A percentile compares a stretch with the other conserved stretches of the same genome.
These are phyloP conservation scores for Heritiera fomes DNA, from an alignment of 345 rosid species.

Conservation along the genomic window DNA sequence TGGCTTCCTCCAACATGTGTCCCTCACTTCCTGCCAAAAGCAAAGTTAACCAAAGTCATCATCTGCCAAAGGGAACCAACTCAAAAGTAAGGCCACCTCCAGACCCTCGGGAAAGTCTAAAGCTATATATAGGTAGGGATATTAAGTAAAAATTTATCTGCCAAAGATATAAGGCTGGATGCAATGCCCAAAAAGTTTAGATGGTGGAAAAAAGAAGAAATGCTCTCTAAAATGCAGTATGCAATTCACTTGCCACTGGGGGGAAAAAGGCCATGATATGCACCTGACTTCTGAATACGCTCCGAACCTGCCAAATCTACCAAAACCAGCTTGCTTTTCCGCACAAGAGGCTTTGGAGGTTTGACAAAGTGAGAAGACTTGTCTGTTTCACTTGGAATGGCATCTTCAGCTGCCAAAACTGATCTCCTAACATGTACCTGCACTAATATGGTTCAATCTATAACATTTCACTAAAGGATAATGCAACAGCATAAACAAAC, in stretches of 20 bases:
- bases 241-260: neutral
- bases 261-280: conserved; percentile 13
- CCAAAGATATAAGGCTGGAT: neutral
- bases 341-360: conserved; percentile 71
- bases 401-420: conserved; percentile 58
- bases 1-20: conserved; percentile 87
- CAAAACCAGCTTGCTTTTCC: conserved; percentile 86
- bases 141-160: neutral
- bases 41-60: conserved; percentile 19
- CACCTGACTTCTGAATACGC: conserved; percentile 96
- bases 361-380: conserved; percentile 61
- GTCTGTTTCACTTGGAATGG: conserved; percentile 55
- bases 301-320: conserved; percentile 99
- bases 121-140: neutral
- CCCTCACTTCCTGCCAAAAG: conserved; percentile 77
- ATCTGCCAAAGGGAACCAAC: neutral
- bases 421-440: conserved; percentile 91
- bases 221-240: neutral
- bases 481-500: conserved; percentile 22
- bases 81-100: neutral
- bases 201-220: neutral
- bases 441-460: conserved; percentile 15
- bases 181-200: conserved; percentile 3
- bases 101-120: conserved; percentile 1
- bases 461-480: conserved; percentile 21